A percentile compares a stretch with the other conserved stretches of the same genome.
phyloP scores from a whole-genome alignment of 176 grass and related monocot species.

The Avena sativa region DNA sequence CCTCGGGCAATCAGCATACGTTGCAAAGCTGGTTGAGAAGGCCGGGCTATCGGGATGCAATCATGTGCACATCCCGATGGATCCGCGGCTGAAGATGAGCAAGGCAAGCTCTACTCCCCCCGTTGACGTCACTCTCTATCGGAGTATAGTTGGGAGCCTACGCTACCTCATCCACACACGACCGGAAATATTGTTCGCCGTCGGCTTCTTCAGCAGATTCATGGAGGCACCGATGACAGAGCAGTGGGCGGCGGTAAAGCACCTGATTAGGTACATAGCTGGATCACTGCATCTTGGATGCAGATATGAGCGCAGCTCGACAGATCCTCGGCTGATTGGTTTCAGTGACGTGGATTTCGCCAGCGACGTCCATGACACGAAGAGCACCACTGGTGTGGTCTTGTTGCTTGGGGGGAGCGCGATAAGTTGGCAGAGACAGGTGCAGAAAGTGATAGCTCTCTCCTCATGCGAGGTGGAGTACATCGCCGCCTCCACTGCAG shows the following conservation, averaged over 20 bases:
- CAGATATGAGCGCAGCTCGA: background rate
- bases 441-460: background rate
- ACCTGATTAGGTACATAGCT: background rate
- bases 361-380: background rate
- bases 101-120: background rate
- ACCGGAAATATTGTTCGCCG: background rate
- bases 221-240: background rate
- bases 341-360: background rate
- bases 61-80: background rate
- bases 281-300: too few species aligned
- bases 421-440: background rate
- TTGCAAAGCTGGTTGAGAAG: background rate
- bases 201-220: background rate
- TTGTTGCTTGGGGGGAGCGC: background rate
- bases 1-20: background rate
- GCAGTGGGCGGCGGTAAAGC: background rate
- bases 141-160: background rate
- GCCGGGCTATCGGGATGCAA: background rate
- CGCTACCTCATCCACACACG: background rate
- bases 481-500: background rate
- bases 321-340: background rate
- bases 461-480: background rate
- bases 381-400: background rate
- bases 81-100: background rate
- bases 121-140: background rate